A percentile compares a stretch with the other conserved stretches of the same genome.
Conservation (phyloP, 352 stramenopile species). For the Blastocystis sp. region DNA sequence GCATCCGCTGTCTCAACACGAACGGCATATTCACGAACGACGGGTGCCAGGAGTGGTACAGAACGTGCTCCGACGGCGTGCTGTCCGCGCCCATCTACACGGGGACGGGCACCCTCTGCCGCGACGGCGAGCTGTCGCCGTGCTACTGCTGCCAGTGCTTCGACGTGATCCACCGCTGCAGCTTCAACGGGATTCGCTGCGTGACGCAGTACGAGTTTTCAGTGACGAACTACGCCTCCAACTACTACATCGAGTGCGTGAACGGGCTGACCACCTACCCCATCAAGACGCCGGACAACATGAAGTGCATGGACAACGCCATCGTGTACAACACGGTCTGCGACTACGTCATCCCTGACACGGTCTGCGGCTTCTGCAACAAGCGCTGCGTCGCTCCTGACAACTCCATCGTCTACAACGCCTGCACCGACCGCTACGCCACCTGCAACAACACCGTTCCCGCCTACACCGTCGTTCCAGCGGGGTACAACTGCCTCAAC, state of each 20-base stretch:
- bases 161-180: conserved; percentile 48
- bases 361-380: conserved; percentile 55
- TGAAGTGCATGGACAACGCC: conserved; percentile 51
- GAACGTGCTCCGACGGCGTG: conserved; percentile 43
- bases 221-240: conserved; percentile 14
- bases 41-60: conserved; percentile 50
- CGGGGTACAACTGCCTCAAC: conserved; percentile 49
- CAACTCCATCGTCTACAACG: conserved; percentile 62
- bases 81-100: conserved; percentile 31
- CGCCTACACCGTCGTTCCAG: neutral
- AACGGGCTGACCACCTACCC: conserved; percentile 62
- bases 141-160: conserved; percentile 66
- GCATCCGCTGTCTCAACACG: conserved; percentile 56
- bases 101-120: conserved; percentile 27
- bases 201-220: conserved; percentile 58
- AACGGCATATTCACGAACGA: conserved; percentile 65
- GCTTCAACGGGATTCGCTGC: conserved; percentile 42
- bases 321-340: conserved; percentile 46
- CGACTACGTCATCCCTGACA: conserved; percentile 46
- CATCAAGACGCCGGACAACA: conserved; percentile 1
- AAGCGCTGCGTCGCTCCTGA: conserved; percentile 53
- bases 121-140: neutral
- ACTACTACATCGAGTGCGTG: conserved; percentile 61
- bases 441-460: conserved; percentile 65
- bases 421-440: conserved; percentile 39